Conservation (phyloP, 257 asterid genomes). For the Anisodus acutangulus region DNA sequence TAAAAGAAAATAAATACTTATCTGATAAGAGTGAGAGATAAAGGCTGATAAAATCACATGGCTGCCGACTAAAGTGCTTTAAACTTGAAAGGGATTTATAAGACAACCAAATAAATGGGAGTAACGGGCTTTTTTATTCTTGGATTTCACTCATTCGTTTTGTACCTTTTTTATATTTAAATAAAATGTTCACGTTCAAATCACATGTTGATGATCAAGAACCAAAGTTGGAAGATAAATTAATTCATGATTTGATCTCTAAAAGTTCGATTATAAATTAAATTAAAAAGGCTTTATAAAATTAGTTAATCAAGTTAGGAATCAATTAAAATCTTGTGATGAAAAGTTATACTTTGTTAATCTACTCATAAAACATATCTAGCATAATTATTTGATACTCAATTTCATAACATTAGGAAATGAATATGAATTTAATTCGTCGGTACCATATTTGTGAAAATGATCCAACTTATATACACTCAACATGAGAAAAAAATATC, state of each 20-base stretch:
- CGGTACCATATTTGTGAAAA: neutral
- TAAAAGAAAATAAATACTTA: neutral
- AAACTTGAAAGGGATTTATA: constrained; percentile 36
- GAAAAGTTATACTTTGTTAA: constrained; percentile 10
- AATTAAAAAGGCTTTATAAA: neutral
- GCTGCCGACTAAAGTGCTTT: constrained; percentile 46
- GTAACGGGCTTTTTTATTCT: neutral
- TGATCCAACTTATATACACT: neutral
- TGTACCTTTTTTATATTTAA: neutral
- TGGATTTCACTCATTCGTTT: constrained; percentile 22
- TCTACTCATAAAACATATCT: neutral
- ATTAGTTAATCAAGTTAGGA: constrained; percentile 20
- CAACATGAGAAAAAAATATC: no score
- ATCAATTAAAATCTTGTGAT: constrained; percentile 14
- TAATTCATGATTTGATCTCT: constrained; percentile 24
- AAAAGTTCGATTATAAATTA: neutral
- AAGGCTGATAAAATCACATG: constrained; percentile 61
- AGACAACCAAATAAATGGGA: constrained; percentile 26
- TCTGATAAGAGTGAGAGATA: neutral
- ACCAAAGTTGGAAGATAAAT: constrained; percentile 18
- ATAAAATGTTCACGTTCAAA: neutral
- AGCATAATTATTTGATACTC: constrained; percentile 12
- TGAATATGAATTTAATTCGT: neutral
- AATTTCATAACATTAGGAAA: neutral
- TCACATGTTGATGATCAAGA: constrained; percentile 38